A percentile compares a stretch with the other conserved stretches of the same genome.
These are phyloP conservation scores for Bimuria novae-zelandiae DNA, from an alignment of 2,329 filamentous ascomycete genomes.

Conservation along the genomic window DNA sequence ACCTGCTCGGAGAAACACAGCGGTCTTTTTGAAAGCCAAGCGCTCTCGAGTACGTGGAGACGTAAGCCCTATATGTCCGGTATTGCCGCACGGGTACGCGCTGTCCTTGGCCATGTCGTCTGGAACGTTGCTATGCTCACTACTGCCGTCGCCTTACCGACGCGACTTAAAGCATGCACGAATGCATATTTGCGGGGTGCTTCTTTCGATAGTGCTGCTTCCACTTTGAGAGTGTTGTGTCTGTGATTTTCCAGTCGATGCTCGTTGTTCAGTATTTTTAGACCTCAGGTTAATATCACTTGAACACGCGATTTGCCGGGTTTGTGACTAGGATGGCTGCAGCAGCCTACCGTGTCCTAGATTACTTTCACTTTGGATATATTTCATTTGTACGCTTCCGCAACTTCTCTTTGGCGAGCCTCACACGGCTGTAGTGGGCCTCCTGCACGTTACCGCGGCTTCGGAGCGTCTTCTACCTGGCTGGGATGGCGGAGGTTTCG, in stretches of 20 bases:
- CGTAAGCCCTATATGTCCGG: conserved; percentile 28
- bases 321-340: conserved; percentile 25
- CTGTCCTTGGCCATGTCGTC: not conserved
- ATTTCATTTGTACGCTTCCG: conserved; percentile 26
- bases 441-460: conserved; percentile 18
- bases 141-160: not conserved
- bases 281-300: conserved; percentile 24
- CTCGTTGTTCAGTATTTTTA: conserved; percentile 29
- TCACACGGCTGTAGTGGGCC: conserved; percentile 25
- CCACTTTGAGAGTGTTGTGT: not conserved
- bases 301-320: conserved; percentile 34
- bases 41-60: conserved; percentile 18
- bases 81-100: conserved; percentile 2
- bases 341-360: conserved; percentile 21
- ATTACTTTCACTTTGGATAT: conserved; percentile 34
- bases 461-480: conserved; percentile 24
- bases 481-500: conserved; percentile 18
- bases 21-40: conserved; percentile 13
- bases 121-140: not conserved
- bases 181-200: not conserved
- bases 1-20: conserved; percentile 10
- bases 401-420: conserved; percentile 21
- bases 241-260: not conserved
- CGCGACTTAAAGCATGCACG: not conserved
- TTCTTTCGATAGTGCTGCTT: not conserved